A percentile compares a stretch with the other conserved stretches of the same genome.
These are phyloP conservation scores for Suhomyces wounanorum DNA, from an alignment of 1,139 yeast genomes.

Conservation along the genomic window DNA sequence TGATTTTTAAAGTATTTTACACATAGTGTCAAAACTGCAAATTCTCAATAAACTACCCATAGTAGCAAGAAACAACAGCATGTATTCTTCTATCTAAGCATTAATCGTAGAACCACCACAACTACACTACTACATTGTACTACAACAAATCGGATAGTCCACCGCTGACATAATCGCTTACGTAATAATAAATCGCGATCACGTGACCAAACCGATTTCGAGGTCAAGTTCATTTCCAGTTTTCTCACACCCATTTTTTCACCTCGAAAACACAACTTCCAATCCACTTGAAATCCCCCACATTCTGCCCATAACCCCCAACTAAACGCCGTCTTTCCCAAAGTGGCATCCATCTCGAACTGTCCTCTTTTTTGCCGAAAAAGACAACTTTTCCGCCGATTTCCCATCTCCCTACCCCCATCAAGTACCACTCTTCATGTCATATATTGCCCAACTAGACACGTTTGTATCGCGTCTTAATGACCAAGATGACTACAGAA, in stretches of 20 bases:
- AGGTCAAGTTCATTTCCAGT: slow-evolving; percentile 19
- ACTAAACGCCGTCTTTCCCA: neutral
- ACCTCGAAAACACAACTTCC: slow-evolving; percentile 2
- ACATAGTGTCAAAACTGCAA: no score
- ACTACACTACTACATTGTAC: no score
- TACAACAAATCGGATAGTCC: no score
- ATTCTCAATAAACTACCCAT: no score
- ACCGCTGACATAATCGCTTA: no score
- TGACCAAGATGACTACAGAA: slow-evolving; percentile 56
- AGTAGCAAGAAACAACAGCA: no score
- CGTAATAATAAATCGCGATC: slow-evolving; percentile 1
- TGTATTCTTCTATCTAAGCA: no score
- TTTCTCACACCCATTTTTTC: slow-evolving; percentile 15
- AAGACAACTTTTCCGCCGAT: neutral
- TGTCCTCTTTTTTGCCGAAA: neutral
- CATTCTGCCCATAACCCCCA: neutral
- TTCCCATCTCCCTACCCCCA: neutral
- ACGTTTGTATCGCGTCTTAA: slow-evolving; percentile 61
- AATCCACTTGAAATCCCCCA: neutral
- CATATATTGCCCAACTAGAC: slow-evolving; percentile 52
- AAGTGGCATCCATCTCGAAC: neutral
- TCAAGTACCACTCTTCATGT: slow-evolving; percentile 18
- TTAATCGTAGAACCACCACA: no score
- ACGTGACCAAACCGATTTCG: slow-evolving; percentile 12
- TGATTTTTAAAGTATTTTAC: no score